Evolutionary conservation across 1,284 basidiomycete species (phyloP), one percentile per base, ranked within the genome.

Genomic region (Dichomitus squalens): DNA sequence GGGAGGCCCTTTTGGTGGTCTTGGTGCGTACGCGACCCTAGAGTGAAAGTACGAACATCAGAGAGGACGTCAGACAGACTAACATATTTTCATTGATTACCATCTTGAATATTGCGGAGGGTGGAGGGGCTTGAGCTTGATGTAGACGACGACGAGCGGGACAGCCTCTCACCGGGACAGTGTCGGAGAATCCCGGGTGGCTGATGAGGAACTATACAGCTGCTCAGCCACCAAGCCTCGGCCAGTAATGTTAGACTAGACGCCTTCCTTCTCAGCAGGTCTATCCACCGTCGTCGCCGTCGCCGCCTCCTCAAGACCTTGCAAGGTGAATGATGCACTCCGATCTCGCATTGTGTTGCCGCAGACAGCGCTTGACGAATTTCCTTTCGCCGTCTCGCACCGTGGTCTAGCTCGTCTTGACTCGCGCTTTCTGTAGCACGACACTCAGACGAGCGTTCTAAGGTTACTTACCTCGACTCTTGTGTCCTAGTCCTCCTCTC

Each of bases 21-120:
- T 99, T 99, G 72, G 96, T 99, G 75, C 96, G 93, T 83, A 99
- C 96, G 74, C 96, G 95, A 80, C 97, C 97, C 96, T 98, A 79
- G n/a, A 41, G 47, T 40, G 31, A 29, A 29, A 0, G 57, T 34
- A 35, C 20, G 48, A 4, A 49, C 14, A 53, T 68, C 55, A 67
- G 54, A 34, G 49, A 4, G 3, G 18, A 35, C 25, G 55, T 35
- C 35, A 33, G 44, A 20, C 31, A 52, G 54, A 54, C 43, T 25
- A 47, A 49, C 52, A 52, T 58, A 34, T 40, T 39, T 33, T 47
- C 52, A 7, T 41, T 27, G 49, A 69, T 55, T 43, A 68, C 68
- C 69, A 72, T 70, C 64, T 50, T 63, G 65, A 58, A 52, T 55
- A 49, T 64, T 65, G 59, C 59, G 57, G 59, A 58, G 49, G 65